Base-by-base conservation (phyloP, 257 asterid species). In the Solanum boliviense region DNA sequence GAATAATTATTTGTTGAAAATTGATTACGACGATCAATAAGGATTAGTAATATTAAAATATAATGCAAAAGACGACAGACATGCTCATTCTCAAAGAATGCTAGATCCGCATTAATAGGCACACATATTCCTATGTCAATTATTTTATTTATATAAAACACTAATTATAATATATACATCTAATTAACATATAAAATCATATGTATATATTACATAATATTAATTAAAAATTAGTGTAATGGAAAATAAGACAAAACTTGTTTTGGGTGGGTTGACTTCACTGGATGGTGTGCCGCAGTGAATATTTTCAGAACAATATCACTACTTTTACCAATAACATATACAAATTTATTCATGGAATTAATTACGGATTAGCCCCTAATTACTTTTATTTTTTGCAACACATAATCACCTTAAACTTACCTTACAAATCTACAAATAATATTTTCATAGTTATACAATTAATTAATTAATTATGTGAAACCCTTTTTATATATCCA, bases 51-150 rank as follows among this genome's bases (percentile, higher is more conserved):
- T 52, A 52, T 52, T 52, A 52, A 52, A 52, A 52, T 52, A 52
- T 52, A 52, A 6, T 52, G 62, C 62, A 52, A 89, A 93, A 95
- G 86, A 94, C 90, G 96, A 95, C 98, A 94, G 95, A 95, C 94
- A 95, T 95, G 79, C 96, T 93, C 94, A 95, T 94, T 95, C 98
- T 91, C 84, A 93, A 91, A 92, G 90, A 94, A 90, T 93, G 94
- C 93, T 91, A 92, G 98, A 94, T 95, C 98, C 97, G 96, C 90
- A 93, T 94, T 93, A 90, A 90, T 93, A 91, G 95, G 95, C 91
- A 89, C 90, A 89, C 93, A 91, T 25, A 65, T 23, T 65, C 65
- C 65, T 56, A 56, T 62, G 31, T 23, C 29, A 62, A 23, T 62
- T 62, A 58, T 58, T 20, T 52, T 48, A 56, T 56, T 58, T 58